phyloP scores from a whole-genome alignment of 805 yeast species.

The Yamadazyma scolyti region DNA sequence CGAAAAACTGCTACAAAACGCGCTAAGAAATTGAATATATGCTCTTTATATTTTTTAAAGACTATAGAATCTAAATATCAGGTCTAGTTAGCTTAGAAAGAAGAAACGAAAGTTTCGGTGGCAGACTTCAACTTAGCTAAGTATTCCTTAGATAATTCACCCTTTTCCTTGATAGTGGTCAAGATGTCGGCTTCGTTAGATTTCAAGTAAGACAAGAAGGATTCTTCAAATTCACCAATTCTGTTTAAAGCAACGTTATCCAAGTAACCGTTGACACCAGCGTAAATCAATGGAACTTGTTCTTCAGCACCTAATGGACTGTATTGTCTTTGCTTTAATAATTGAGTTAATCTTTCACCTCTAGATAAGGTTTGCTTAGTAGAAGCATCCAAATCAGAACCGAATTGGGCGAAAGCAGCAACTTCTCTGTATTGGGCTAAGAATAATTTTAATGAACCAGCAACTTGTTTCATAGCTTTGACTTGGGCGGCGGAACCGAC shows the following conservation, averaged over 20 bases:
- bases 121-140: constrained; percentile 85
- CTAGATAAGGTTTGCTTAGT: constrained; percentile 98
- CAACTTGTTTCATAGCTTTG: constrained; percentile 99
- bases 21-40: constrained; percentile 5
- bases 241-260: constrained; percentile 81
- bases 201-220: constrained; percentile 89
- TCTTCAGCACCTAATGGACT: constrained; percentile 97
- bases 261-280: constrained; percentile 99
- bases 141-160: constrained; percentile 85
- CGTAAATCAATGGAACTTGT: constrained; percentile 97
- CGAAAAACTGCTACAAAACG: background rate
- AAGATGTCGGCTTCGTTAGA: constrained; percentile 83
- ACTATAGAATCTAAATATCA: constrained; percentile 3
- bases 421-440: constrained; percentile 99
- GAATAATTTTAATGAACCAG: constrained; percentile 99
- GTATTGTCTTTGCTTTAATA: constrained; percentile 97
- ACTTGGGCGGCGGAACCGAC: constrained; percentile 99
- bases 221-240: constrained; percentile 86
- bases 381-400: constrained; percentile 99
- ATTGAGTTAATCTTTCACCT: constrained; percentile 99
- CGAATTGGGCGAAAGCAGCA: constrained; percentile 99
- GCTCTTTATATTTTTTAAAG: constrained; percentile 9
- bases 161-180: constrained; percentile 79
- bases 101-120: constrained; percentile 88
- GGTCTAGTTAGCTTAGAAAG: constrained; percentile 51